Conservation (phyloP, 805 yeast species). For the Wickerhamomyces queroliae region DNA sequence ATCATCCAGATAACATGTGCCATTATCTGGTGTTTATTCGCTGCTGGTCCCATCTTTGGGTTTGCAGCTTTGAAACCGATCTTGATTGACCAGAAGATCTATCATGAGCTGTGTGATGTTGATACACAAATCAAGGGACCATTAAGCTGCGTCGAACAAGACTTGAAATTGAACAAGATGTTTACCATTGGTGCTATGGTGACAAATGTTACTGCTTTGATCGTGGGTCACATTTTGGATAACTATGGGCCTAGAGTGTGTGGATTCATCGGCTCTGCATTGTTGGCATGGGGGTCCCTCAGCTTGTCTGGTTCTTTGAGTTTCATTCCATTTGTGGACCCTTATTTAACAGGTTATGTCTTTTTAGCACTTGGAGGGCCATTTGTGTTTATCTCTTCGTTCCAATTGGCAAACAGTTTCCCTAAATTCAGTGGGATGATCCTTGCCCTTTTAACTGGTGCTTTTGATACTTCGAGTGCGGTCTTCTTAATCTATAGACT, state of each 20-base stretch:
- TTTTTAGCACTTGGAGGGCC: slow-evolving; percentile 89
- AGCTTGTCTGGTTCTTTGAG: slow-evolving; percentile 36
- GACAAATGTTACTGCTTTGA: slow-evolving; percentile 76
- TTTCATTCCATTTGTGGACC: slow-evolving; percentile 37
- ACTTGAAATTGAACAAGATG: slow-evolving; percentile 71
- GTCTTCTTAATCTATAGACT: slow-evolving; percentile 71
- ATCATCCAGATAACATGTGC: slow-evolving; percentile 62
- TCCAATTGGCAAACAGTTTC: slow-evolving; percentile 84
- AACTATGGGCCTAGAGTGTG: slow-evolving; percentile 74
- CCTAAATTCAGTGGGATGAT: slow-evolving; percentile 79
- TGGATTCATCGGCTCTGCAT: slow-evolving; percentile 64
- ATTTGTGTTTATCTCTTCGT: slow-evolving; percentile 82
- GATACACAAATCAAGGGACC: slow-evolving; percentile 4
- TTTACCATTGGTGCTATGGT: slow-evolving; percentile 84
- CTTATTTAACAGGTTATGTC: slow-evolving; percentile 69
- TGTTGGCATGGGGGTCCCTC: slow-evolving; percentile 52
- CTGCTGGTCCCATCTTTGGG: slow-evolving; percentile 94
- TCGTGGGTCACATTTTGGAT: slow-evolving; percentile 80
- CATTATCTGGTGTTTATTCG: slow-evolving; percentile 77
- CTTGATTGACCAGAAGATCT: slow-evolving; percentile 71
- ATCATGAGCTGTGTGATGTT: slow-evolving; percentile 50
- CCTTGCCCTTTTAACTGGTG: slow-evolving; percentile 83
- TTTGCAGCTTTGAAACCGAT: slow-evolving; percentile 93
- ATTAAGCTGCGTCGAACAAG: slow-evolving; percentile 63
- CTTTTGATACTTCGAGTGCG: slow-evolving; percentile 91